Evolutionary conservation across 2,329 filamentous ascomycete species (phyloP).

Genomic region (Xylaria sp.): DNA sequence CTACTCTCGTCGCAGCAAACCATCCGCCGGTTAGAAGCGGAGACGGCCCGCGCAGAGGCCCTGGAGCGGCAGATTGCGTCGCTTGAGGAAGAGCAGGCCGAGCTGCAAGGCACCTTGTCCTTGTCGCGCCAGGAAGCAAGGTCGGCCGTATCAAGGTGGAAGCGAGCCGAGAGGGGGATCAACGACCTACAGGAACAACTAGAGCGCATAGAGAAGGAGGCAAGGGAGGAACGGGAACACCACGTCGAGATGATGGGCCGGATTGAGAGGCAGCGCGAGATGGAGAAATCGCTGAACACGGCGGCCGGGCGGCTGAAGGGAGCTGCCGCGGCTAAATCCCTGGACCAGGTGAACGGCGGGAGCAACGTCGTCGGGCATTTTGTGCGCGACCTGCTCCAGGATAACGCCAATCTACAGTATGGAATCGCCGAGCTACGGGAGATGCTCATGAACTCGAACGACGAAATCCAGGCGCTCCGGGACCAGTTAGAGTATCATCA

Average conservation of each 20-base stretch:
- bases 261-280: conserved; percentile 83
- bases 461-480: conserved; percentile 88
- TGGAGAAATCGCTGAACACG: conserved; percentile 83
- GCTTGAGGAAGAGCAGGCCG: conserved; percentile 83
- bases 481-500: conserved; percentile 86
- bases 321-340: conserved; percentile 76
- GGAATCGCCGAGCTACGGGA: conserved; percentile 92
- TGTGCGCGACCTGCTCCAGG: conserved; percentile 92
- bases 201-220: conserved; percentile 87
- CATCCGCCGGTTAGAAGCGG: conserved; percentile 76
- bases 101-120: conserved; percentile 74
- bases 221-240: conserved; percentile 80
- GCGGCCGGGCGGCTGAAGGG: conserved; percentile 85
- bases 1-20: conserved; percentile 82
- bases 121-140: conserved; percentile 79
- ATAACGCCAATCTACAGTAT: conserved; percentile 93
- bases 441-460: conserved; percentile 90
- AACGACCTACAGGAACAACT: conserved; percentile 85
- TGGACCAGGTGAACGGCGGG: conserved; percentile 68
- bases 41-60: conserved; percentile 78
- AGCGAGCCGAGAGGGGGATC: conserved; percentile 83
- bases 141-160: conserved; percentile 84
- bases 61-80: conserved; percentile 83
- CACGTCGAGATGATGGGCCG: conserved; percentile 84
- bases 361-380: conserved; percentile 90